Conservation (phyloP, 805 yeast genomes). For the Deakozyma indianensis region DNA sequence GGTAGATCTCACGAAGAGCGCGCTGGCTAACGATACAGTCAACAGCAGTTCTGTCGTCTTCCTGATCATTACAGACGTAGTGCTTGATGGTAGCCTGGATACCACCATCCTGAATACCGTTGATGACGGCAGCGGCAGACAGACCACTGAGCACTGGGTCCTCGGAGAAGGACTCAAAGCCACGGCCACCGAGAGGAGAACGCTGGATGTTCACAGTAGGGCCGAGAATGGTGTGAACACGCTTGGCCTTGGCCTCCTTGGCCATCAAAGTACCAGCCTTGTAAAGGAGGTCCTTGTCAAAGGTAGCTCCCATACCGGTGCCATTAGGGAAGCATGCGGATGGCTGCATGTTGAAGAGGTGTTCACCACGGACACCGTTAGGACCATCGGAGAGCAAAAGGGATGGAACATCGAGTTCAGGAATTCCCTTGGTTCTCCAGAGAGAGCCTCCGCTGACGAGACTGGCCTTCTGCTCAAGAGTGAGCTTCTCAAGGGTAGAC, state of each 20-base stretch:
- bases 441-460: conserved; percentile 31
- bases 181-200: conserved; percentile 47
- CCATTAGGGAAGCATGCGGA: conserved; percentile 51
- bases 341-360: conserved; percentile 35
- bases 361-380: conserved; percentile 48
- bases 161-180: conserved; percentile 48
- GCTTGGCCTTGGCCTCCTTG: conserved; percentile 37
- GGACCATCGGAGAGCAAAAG: conserved; percentile 46
- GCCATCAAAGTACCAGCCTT: conserved; percentile 41
- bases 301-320: conserved; percentile 44
- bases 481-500: conserved; percentile 10
- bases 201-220: conserved; percentile 41
- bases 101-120: conserved; percentile 39
- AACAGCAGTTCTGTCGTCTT: conserved; percentile 35
- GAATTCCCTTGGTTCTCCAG: conserved; percentile 35
- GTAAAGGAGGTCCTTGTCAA: conserved; percentile 34
- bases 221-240: conserved; percentile 36
- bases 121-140: conserved; percentile 33
- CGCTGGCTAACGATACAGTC: conserved; percentile 40
- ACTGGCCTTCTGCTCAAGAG: conserved; percentile 16
- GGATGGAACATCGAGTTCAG: conserved; percentile 29
- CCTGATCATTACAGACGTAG: conserved; percentile 49
- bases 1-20: conserved; percentile 51
- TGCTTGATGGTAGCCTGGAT: conserved; percentile 48
- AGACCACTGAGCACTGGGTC: conserved; percentile 40